Conservation (phyloP, 495 filamentous ascomycete genomes). For the Penicillium bialowiezense region DNA sequence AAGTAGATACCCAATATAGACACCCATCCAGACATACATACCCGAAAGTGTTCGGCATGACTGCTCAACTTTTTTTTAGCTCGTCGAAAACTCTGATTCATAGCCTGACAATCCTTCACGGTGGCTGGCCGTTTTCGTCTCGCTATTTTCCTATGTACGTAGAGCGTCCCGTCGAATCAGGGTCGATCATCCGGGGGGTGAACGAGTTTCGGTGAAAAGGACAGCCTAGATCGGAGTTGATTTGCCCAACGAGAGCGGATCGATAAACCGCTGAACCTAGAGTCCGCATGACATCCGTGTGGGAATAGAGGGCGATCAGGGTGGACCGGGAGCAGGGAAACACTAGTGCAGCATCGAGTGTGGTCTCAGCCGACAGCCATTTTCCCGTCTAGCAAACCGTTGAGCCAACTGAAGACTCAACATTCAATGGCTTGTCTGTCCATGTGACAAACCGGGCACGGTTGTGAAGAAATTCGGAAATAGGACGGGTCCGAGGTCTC, state of each 20-base stretch:
- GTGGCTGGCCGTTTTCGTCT: slow-evolving; percentile 14
- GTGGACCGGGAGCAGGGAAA: slow-evolving; percentile 18
- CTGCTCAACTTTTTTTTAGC: neutral
- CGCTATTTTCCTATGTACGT: too few relatives aligned
- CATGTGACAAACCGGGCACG: slow-evolving; percentile 23
- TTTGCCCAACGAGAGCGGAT: slow-evolving; percentile 32
- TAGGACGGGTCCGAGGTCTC: slow-evolving; percentile 5
- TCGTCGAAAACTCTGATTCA: neutral
- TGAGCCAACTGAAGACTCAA: slow-evolving; percentile 1
- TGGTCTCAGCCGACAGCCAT: slow-evolving; percentile 16
- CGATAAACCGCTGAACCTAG: slow-evolving; percentile 42
- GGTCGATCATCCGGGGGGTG: slow-evolving; percentile 24
- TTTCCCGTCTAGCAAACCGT: neutral
- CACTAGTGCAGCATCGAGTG: slow-evolving; percentile 22
- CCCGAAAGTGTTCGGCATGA: neutral
- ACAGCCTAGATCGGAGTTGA: slow-evolving; percentile 10
- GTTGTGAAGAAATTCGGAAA: slow-evolving; percentile 16
- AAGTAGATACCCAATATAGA: neutral
- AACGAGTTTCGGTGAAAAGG: slow-evolving; percentile 9
- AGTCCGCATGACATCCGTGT: slow-evolving; percentile 37
- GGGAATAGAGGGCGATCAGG: slow-evolving; percentile 18
- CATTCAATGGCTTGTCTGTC: slow-evolving; percentile 8
- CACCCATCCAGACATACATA: neutral
- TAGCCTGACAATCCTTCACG: slow-evolving; percentile 14
- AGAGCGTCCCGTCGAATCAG: slow-evolving; percentile 5